Evolutionary conservation across 331 rosid species (phyloP), one percentile per base, ranked within the genome.

Genomic region (Quercus phellos): DNA sequence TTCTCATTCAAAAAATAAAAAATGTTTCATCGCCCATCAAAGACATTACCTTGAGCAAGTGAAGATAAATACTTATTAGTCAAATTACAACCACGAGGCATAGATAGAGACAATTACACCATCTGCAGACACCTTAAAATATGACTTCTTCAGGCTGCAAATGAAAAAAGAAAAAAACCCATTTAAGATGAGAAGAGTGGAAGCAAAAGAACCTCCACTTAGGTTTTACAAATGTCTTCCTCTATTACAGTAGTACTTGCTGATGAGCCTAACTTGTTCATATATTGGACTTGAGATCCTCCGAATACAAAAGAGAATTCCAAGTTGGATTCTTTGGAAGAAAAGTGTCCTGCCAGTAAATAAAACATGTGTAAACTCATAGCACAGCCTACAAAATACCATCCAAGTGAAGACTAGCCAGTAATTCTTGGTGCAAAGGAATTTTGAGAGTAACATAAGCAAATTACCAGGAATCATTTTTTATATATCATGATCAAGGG

Each of bases 261-360:
- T 30, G 17, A 2, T 60, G 42, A 61, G 46, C 19, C 71, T 12
- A 27, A 68, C 29, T 55, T 32, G 51, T 60, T 91, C 53, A 90
- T 11, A 85, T 89, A 21, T 75, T 86, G 24, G 96, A 85, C 77
- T 86, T 77, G 35, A 68, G 81, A 11, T 67, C 90, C 17, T 80
- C 84, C 5, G 78, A 77, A 83, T 82, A 81, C 85, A 93, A 12
- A 51, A 88, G 85, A 78, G 87, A 72, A 67, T 82, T 85, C 94
- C 96, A 89, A 42, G 87, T 56, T 11, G 92, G 88, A 72, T 90
- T 93, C 87, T 82, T 74, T 0, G 90, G 91, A 80, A 93, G 87
- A 85, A 93, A 91, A 14, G 95, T 91, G 75, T 91, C 97, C 95
- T 93, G 91, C 87, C 53, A 69, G 18, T 18, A 43, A 35, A 66